phyloP scores from a whole-genome alignment of 306 rosid species.

The Casuarina glauca region DNA sequence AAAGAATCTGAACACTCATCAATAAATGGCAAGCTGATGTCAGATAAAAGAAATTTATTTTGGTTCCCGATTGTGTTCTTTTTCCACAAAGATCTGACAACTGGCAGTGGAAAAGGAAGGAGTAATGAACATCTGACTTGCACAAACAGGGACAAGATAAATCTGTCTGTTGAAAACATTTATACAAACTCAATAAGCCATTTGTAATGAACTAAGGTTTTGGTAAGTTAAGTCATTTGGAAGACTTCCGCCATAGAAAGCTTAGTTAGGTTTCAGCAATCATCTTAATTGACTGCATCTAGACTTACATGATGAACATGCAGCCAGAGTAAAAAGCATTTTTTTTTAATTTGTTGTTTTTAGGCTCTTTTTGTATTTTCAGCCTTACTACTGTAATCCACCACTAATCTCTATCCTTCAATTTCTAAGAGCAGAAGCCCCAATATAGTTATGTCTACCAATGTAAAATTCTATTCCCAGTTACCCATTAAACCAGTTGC shows the following conservation, averaged over 20 bases:
- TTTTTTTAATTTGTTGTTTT: background rate
- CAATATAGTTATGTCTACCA: background rate
- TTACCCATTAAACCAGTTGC: background rate
- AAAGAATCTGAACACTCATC: background rate
- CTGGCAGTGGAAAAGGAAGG: background rate
- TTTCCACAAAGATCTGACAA: background rate
- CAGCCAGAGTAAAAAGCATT: background rate
- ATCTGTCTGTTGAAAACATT: background rate
- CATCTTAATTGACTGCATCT: background rate
- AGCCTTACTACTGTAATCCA: background rate
- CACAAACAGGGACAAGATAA: background rate
- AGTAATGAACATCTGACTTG: background rate
- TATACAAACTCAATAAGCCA: background rate
- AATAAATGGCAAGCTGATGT: background rate
- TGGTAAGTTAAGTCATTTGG: background rate
- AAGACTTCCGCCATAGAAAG: background rate
- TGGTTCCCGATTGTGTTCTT: background rate
- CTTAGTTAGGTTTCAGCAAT: background rate
- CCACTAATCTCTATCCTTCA: background rate
- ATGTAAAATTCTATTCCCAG: background rate
- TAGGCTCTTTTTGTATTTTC: background rate
- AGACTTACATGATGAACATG: background rate
- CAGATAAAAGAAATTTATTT: background rate
- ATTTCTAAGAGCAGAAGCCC: background rate
- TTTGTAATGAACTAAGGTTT: background rate